Conservation (phyloP, 1,139 yeast species). For the Pneumocystis murina region DNA sequence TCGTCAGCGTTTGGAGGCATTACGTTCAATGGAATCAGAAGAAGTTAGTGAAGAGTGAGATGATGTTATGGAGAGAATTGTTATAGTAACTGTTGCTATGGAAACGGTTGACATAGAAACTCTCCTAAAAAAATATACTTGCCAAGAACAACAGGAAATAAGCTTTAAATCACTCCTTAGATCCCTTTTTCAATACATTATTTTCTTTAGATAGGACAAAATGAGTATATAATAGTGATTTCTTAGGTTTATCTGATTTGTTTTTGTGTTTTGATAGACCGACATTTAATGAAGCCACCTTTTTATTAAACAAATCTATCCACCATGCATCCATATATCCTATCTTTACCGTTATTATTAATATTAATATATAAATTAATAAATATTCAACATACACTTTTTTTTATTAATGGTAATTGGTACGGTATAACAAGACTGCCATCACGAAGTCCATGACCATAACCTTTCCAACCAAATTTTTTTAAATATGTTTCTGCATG, state of each 20-base stretch:
- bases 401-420: neutral
- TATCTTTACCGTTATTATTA: no score
- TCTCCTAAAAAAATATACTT: no score
- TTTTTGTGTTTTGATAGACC: neutral
- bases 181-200: no score
- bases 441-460: neutral
- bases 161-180: no score
- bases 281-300: neutral
- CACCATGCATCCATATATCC: neutral
- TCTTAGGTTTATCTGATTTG: no score
- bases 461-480: neutral
- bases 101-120: no score
- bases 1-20: conserved; percentile 1
- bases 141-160: no score
- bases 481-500: neutral
- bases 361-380: neutral
- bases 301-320: neutral
- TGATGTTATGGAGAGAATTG: no score
- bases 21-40: neutral
- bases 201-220: no score
- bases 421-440: neutral
- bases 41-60: neutral
- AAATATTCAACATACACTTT: neutral
- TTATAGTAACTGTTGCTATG: no score
- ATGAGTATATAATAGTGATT: no score